phyloP scores from a whole-genome alignment of 352 stramenopile genomes.

The Globisporangium acanthophoron region DNA sequence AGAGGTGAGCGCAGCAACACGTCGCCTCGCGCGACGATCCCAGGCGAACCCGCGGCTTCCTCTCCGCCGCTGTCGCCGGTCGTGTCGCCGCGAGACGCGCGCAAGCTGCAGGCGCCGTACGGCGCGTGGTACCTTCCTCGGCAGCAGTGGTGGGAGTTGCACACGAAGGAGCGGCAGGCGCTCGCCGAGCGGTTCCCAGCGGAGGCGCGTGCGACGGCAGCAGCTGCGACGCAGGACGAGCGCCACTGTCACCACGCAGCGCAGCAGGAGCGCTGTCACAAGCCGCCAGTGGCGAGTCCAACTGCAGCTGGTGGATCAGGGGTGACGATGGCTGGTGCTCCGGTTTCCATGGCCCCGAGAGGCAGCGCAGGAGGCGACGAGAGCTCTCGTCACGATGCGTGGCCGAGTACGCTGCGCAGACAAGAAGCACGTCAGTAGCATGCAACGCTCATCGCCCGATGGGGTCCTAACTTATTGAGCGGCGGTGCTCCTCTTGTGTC shows the following conservation, averaged over 20 bases:
- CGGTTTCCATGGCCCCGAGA: too few species aligned
- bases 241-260: slow-evolving; percentile 21
- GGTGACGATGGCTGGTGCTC: too few species aligned
- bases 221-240: background rate
- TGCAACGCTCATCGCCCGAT: too few species aligned
- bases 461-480: too few species aligned
- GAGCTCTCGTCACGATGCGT: too few species aligned
- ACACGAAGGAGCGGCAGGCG: slow-evolving; percentile 28
- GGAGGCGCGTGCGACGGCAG: background rate
- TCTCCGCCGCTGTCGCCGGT: slow-evolving; percentile 4
- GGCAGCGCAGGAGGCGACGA: too few species aligned
- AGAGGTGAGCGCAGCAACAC: background rate
- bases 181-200: slow-evolving; percentile 22
- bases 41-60: background rate
- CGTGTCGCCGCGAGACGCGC: slow-evolving; percentile 5
- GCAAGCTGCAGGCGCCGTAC: slow-evolving; percentile 24
- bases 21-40: background rate
- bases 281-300: slow-evolving; percentile 16
- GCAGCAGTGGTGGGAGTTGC: slow-evolving; percentile 44
- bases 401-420: too few species aligned
- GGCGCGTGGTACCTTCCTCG: slow-evolving; percentile 57
- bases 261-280: slow-evolving; percentile 21
- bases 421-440: too few species aligned
- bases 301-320: too few species aligned
- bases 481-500: too few species aligned